These are phyloP conservation scores for Vaccinium darrowii DNA, from an alignment of 148 eudicot genomes.

Conservation along the genomic window DNA sequence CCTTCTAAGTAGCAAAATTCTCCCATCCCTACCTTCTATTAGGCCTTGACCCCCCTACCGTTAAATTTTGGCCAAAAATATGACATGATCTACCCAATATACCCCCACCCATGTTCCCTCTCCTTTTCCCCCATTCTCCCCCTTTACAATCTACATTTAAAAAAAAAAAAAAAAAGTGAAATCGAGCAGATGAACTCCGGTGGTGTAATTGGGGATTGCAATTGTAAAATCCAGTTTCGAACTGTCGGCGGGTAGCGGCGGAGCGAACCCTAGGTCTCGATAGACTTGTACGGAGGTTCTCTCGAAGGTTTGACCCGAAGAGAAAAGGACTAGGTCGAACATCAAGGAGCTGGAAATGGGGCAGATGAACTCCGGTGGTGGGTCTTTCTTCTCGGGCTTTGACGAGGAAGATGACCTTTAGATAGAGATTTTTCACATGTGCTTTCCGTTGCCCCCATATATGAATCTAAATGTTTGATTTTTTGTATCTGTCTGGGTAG, in stretches of 20 bases:
- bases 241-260: conserved; percentile 52
- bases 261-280: conserved; percentile 36
- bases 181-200: conserved; percentile 26
- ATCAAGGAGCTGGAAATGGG: conserved; percentile 59
- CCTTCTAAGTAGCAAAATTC: too few species aligned
- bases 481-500: too few species aligned
- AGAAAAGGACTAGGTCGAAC: conserved; percentile 66
- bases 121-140: too few species aligned
- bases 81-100: too few species aligned
- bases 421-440: conserved; percentile 34
- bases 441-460: conserved; percentile 7
- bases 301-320: conserved; percentile 86
- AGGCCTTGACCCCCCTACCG: too few species aligned
- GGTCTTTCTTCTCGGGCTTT: conserved; percentile 20
- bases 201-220: conserved; percentile 39
- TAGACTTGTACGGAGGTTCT: conserved; percentile 57
- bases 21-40: too few species aligned
- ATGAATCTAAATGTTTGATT: too few species aligned
- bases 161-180: too few species aligned
- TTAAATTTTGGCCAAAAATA: too few species aligned
- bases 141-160: too few species aligned
- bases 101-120: too few species aligned
- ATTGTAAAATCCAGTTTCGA: conserved; percentile 48
- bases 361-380: conserved; percentile 70
- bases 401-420: conserved; percentile 17